phyloP scores from a whole-genome alignment of 1,284 basidiomycete species.

The Ceratobasidium sp. region DNA sequence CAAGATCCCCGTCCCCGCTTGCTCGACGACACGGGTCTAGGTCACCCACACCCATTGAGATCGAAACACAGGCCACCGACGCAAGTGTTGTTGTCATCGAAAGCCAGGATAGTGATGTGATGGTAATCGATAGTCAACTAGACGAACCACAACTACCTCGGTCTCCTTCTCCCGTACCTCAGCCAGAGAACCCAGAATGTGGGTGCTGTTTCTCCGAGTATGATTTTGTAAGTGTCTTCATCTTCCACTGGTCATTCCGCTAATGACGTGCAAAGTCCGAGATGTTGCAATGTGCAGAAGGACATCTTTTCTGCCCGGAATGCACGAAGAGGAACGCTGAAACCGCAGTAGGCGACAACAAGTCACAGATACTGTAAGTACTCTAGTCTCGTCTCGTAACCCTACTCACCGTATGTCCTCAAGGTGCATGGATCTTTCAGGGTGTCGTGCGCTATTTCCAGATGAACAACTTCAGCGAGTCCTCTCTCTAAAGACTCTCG shows the following conservation, averaged over 20 bases:
- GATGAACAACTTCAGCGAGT: slow-evolving; percentile 27
- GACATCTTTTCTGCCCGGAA: slow-evolving; percentile 23
- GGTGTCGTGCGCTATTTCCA: slow-evolving; percentile 34
- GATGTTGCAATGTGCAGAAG: slow-evolving; percentile 35
- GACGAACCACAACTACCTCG: background rate
- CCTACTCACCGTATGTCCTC: background rate
- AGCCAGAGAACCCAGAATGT: slow-evolving; percentile 19
- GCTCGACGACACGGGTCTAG: background rate
- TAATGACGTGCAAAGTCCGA: slow-evolving; percentile 7
- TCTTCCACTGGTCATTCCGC: background rate
- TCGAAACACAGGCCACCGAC: background rate
- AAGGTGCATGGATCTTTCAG: slow-evolving; percentile 37
- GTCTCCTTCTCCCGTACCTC: background rate
- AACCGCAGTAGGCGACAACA: slow-evolving; percentile 29
- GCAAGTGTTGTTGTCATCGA: background rate
- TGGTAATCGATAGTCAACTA: background rate
- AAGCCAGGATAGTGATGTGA: background rate
- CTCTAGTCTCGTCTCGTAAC: background rate
- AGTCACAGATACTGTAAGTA: slow-evolving; percentile 17
- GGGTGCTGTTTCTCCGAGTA: slow-evolving; percentile 35
- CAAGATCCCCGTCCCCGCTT: background rate
- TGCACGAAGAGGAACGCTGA: slow-evolving; percentile 30
- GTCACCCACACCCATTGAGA: background rate
- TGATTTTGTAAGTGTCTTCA: slow-evolving; percentile 11
- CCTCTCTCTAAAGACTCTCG: slow-evolving; percentile 23